Conservation (phyloP, 2,329 filamentous ascomycete genomes). For the Clonostachys solani region DNA sequence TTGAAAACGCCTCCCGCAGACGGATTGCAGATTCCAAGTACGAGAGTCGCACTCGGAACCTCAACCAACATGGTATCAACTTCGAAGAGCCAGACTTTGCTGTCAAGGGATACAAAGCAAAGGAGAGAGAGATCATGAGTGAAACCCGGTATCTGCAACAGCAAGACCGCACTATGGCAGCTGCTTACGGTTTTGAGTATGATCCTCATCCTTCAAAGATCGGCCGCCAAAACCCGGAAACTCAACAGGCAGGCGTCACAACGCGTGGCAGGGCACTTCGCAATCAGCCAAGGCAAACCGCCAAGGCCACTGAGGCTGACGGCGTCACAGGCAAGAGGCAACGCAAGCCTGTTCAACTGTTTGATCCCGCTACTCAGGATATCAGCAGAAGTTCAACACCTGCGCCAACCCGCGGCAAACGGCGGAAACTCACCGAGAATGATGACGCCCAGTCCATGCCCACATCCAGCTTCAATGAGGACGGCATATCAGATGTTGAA, state of each 20-base stretch:
- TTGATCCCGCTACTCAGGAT: constrained; percentile 46
- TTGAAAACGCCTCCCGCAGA: constrained; percentile 51
- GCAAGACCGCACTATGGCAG: constrained; percentile 55
- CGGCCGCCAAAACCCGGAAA: constrained; percentile 54
- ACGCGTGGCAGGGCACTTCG: constrained; percentile 49
- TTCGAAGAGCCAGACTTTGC: constrained; percentile 48
- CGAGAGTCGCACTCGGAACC: constrained; percentile 36
- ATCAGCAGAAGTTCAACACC: constrained; percentile 49
- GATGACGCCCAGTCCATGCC: constrained; percentile 15
- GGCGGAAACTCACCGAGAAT: constrained; percentile 21
- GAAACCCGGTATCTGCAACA: constrained; percentile 42
- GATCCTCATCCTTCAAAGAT: constrained; percentile 53
- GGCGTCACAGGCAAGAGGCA: constrained; percentile 47
- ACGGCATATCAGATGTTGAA: constrained; percentile 21
- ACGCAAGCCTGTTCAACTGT: constrained; percentile 45
- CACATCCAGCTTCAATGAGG: constrained; percentile 25
- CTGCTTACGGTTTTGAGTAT: constrained; percentile 57
- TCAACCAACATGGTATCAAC: constrained; percentile 32
- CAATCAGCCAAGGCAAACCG: constrained; percentile 53
- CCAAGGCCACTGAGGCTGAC: constrained; percentile 51
- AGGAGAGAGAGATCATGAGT: constrained; percentile 33
- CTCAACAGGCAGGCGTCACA: constrained; percentile 44
- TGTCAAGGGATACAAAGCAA: constrained; percentile 47
- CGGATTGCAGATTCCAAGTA: constrained; percentile 42
- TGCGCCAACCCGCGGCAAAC: constrained; percentile 21